Evolutionary conservation across 2,329 filamentous ascomycete species (phyloP), one percentile per base, ranked within the genome.

Genomic region (Alternaria triticimaculans): DNA sequence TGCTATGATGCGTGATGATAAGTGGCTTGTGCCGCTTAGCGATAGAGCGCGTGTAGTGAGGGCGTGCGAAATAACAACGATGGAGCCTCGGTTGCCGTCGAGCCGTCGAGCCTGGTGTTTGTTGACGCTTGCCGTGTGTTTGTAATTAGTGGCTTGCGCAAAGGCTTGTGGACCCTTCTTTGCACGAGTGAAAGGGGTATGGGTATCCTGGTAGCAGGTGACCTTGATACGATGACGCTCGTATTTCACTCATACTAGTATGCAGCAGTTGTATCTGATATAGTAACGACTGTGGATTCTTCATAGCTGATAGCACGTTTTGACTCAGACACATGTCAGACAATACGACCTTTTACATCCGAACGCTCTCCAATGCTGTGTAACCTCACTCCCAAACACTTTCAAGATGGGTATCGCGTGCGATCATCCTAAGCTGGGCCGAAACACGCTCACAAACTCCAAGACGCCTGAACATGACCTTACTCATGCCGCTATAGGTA

Each of bases 351-450:
- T 21, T 59, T 21, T 45, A 6, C 43, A 15, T 54, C 55, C 15
- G 30, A 41, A 33, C 21, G 33, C 41, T 44, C 45, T 33, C 44
- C 25, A 25, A 46, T 58, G 12, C 25, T 53, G 57, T 37, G 20
- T 25, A 48, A 59, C 51, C 23, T 50, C 41, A 64, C 51, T 46
- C 59, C 63, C 56, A 61, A 55, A 67, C 65, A 54, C 65, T 65
- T 51, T 62, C 55, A 57, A 66, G 60, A 70, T 67, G 70, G 75
- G 73, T 78, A 76, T 76, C 72, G 67, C 60, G 64, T 67, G 60
- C 56, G 54, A 67, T 60, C 62, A 65, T 61, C 45, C 61, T 55
- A 59, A 67, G 66, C 33, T 49, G 48, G 61, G 51, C 51, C 54
- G 54, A 45, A 63, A 12, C 55, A 50, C 51, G 46, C 59, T 63